phyloP scores from a whole-genome alignment of 805 yeast species.

The Cyberlindnera veronae region DNA sequence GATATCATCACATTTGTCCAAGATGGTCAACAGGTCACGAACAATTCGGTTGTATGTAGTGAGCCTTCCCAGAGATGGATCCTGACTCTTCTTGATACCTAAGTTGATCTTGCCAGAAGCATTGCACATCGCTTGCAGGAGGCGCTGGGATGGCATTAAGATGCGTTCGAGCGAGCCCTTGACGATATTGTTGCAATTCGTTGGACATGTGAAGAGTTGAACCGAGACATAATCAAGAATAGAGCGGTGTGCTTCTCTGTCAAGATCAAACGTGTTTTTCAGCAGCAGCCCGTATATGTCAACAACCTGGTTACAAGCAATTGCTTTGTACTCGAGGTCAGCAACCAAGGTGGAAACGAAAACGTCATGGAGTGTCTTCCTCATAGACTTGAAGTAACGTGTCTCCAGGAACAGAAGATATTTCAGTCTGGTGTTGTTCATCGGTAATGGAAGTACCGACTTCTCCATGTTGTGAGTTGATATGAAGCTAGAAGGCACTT shows the following conservation, averaged over 20 bases:
- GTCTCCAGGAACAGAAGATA: constrained; percentile 54
- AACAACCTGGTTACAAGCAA: constrained; percentile 50
- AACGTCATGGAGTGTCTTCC: constrained; percentile 46
- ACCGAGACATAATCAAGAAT: constrained; percentile 70
- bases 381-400: constrained; percentile 49
- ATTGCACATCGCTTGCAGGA: too few relatives aligned
- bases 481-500: constrained; percentile 12
- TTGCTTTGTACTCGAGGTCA: constrained; percentile 42
- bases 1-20: constrained; percentile 30
- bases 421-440: constrained; percentile 54
- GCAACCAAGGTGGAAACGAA: constrained; percentile 56
- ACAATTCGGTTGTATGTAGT: constrained; percentile 15
- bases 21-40: constrained; percentile 17
- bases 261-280: constrained; percentile 51
- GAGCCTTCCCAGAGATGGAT: constrained; percentile 18
- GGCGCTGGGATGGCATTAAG: constrained; percentile 6
- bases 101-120: constrained; percentile 28
- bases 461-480: not conserved
- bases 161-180: constrained; percentile 14
- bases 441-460: constrained; percentile 16
- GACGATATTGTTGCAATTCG: constrained; percentile 56
- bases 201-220: constrained; percentile 88
- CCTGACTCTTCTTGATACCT: constrained; percentile 29
- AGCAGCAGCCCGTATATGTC: constrained; percentile 51
- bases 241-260: constrained; percentile 86